These are phyloP conservation scores for Fusarium sp. DNA, from an alignment of 2,329 filamentous ascomycete genomes.

Conservation along the genomic window DNA sequence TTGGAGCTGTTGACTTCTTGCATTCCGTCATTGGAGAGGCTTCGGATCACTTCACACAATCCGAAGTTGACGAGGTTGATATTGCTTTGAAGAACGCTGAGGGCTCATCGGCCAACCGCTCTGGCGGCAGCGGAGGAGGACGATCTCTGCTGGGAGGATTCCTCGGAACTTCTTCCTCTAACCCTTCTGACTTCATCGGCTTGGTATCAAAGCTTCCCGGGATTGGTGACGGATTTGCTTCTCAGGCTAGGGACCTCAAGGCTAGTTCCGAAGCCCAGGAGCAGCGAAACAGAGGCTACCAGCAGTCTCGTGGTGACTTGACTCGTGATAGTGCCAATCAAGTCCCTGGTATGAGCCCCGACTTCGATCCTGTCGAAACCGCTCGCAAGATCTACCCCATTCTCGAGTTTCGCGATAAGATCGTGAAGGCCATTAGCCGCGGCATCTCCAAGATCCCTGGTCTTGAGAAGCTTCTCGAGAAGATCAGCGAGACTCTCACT, in stretches of 20 bases:
- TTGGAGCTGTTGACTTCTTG: constrained; percentile 85
- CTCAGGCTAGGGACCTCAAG: constrained; percentile 73
- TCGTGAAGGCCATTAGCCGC: constrained; percentile 85
- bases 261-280: constrained; percentile 71
- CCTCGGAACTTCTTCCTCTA: constrained; percentile 53
- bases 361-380: constrained; percentile 82
- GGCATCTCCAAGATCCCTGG: constrained; percentile 94
- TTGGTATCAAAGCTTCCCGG: constrained; percentile 81
- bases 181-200: constrained; percentile 71
- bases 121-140: constrained; percentile 49
- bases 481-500: constrained; percentile 91
- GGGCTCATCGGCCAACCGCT: constrained; percentile 55
- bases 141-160: constrained; percentile 54
- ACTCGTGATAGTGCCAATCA: constrained; percentile 63
- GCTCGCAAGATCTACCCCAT: constrained; percentile 92
- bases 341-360: constrained; percentile 78
- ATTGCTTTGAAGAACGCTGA: constrained; percentile 77
- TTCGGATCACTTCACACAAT: constrained; percentile 85
- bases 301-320: constrained; percentile 50
- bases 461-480: constrained; percentile 88
- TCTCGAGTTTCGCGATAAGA: constrained; percentile 90
- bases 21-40: constrained; percentile 83
- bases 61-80: constrained; percentile 84
- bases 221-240: constrained; percentile 71
- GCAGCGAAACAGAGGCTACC: constrained; percentile 59